phyloP scores from a whole-genome alignment of 2,329 filamentous ascomycete genomes.

The Cucurbitaria berberidis region DNA sequence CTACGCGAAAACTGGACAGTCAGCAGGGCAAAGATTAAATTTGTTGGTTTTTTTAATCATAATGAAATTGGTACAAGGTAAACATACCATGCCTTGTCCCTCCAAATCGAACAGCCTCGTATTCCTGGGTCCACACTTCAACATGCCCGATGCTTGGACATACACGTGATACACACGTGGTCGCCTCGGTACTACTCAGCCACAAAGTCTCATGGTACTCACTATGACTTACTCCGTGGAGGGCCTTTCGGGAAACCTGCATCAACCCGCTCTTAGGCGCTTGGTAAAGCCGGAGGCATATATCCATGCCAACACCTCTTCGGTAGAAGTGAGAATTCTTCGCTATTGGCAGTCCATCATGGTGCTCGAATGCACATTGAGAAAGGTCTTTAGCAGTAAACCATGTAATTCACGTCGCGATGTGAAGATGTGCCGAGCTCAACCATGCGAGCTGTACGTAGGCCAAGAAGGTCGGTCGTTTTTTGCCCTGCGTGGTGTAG shows the following conservation, averaged over 20 bases:
- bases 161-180: background rate
- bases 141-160: background rate
- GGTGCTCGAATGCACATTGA: slow-evolving; percentile 27
- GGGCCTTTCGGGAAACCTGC: slow-evolving; percentile 1
- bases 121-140: background rate
- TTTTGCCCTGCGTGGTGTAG: slow-evolving; percentile 13
- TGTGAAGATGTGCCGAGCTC: slow-evolving; percentile 15
- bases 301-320: slow-evolving; percentile 14
- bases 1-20: background rate
- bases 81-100: background rate
- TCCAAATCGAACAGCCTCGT: background rate
- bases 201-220: background rate
- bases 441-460: slow-evolving; percentile 19
- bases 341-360: slow-evolving; percentile 34
- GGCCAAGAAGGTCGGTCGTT: slow-evolving; percentile 22
- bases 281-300: slow-evolving; percentile 20
- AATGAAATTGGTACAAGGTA: background rate
- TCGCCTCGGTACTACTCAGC: background rate
- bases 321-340: slow-evolving; percentile 24
- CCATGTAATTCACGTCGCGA: slow-evolving; percentile 13
- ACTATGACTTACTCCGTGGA: slow-evolving; percentile 17
- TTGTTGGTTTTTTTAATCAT: background rate
- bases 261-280: slow-evolving; percentile 1
- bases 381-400: slow-evolving; percentile 10
- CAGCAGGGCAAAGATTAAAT: background rate